Evolutionary conservation across 129 eudicot genomes (phyloP).

Genomic region (Chrysanthemum seticuspe): DNA sequence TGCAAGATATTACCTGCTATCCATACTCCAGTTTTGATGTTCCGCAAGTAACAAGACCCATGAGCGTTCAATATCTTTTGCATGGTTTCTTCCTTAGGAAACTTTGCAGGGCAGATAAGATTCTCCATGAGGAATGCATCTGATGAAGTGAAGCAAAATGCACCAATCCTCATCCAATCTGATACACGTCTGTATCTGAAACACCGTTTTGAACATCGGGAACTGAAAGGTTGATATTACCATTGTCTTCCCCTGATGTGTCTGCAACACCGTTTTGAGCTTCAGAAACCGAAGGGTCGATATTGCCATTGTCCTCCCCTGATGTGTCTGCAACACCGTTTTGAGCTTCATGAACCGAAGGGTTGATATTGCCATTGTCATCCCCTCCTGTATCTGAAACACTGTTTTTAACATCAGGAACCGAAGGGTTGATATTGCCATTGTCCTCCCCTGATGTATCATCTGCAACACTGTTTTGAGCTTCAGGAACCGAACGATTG

Average conservation of each 20-base stretch:
- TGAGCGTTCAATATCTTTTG: constrained; percentile 52
- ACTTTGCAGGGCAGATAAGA: constrained; percentile 47
- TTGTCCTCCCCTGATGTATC: too few species aligned
- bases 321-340: too few species aligned
- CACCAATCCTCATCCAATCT: constrained; percentile 98
- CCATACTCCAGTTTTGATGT: constrained; percentile 90
- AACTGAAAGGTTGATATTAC: not conserved
- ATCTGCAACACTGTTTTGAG: too few species aligned
- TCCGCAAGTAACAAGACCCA: constrained; percentile 57
- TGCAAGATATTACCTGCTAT: constrained; percentile 68
- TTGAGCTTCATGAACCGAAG: too few species aligned
- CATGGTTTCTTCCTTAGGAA: constrained; percentile 41
- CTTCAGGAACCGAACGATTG: too few species aligned
- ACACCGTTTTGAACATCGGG: constrained; percentile 40
- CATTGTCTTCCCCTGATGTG: too few species aligned
- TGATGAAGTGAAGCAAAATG: constrained; percentile 67
- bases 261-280: too few species aligned
- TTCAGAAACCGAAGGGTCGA: too few species aligned
- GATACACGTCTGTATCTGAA: constrained; percentile 21
- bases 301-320: too few species aligned
- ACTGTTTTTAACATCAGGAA: too few species aligned
- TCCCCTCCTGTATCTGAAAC: not conserved
- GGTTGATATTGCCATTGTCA: not conserved
- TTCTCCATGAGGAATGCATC: constrained; percentile 74
- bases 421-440: too few species aligned